Conservation (phyloP, 2,329 filamentous ascomycete species). For the Rutstroemia sp. region DNA sequence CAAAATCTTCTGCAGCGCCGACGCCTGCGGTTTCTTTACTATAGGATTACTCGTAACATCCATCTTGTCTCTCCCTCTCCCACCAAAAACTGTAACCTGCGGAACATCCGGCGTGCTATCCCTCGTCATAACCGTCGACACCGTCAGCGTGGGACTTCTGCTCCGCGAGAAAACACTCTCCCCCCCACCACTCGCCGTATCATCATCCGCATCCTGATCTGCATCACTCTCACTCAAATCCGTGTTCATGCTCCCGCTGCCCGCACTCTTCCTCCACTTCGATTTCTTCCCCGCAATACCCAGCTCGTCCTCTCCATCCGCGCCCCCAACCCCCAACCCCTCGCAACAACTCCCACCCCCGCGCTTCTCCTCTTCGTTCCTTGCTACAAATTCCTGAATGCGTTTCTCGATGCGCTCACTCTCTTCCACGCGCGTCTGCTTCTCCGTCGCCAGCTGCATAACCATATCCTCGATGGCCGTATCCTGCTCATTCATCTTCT, state of each 20-base stretch:
- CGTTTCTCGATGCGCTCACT: conserved; percentile 21
- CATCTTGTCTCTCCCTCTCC: neutral
- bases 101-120: conserved; percentile 1
- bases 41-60: conserved; percentile 17
- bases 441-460: conserved; percentile 45
- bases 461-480: conserved; percentile 41
- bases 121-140: conserved; percentile 7
- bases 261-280: conserved; percentile 15
- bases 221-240: conserved; percentile 24
- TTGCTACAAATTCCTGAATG: conserved; percentile 5
- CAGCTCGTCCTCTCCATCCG: conserved; percentile 20
- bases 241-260: conserved; percentile 25
- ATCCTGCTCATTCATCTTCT: conserved; percentile 47
- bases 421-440: conserved; percentile 30
- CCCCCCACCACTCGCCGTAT: conserved; percentile 6
- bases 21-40: conserved; percentile 31
- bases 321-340: neutral
- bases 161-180: conserved; percentile 47
- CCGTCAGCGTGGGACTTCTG: conserved; percentile 44
- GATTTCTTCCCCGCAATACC: conserved; percentile 12
- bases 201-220: conserved; percentile 10
- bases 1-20: conserved; percentile 42
- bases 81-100: neutral
- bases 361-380: neutral
- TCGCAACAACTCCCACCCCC: conserved; percentile 5